Evolutionary conservation across 805 yeast species (phyloP), one percentile per base, ranked within the genome.

Genomic region (Tetrapisispora arboricola): DNA sequence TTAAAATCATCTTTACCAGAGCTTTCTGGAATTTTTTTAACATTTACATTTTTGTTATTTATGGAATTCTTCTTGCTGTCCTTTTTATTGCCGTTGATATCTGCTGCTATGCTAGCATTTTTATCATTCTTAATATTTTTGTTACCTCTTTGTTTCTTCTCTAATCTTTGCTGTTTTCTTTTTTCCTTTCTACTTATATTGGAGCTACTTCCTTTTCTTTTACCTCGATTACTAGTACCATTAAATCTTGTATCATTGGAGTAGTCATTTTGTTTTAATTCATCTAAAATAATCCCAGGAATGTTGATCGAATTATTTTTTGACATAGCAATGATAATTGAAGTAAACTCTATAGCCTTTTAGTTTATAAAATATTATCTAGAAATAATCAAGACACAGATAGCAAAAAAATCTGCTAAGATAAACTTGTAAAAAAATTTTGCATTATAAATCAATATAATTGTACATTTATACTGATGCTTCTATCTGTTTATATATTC

Each of bases 271-370:
- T 43, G 50, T 49, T 55, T 72, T 64, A 77, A 64, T 55, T 74
- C 75, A 46, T 78, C 80, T 35, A 77, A 53, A 15, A 76, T 54
- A 27, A 59, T 50, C 2, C 78, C 79, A 1, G 83, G 83, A 18
- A 77, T 60, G 43, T 76, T 65, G 40, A 75, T 76, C n/a, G 67
- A 72, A 16, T 40, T 27, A 3, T 39, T 25, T 9, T 28, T 18
- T 2, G 46, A 38, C 48, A 45, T 49, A n/a, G 31, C 15, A n/a
- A 9, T 27, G 13, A 27, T 27, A 27, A 27, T 10, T 27, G n/a
- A n/a, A n/a, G n/a, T n/a, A n/a, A n/a, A n/a, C n/a, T n/a, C n/a
- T n/a, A n/a, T n/a, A n/a, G n/a, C n/a, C n/a, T n/a, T n/a, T n/a
- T n/a, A n/a, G n/a, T n/a, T n/a, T n/a, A n/a, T n/a, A n/a, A n/a